A percentile compares a stretch with the other conserved stretches of the same genome.
Evolutionary conservation across 495 filamentous ascomycete genomes (phyloP).

Genomic region (Thermochaetoides thermophila): DNA sequence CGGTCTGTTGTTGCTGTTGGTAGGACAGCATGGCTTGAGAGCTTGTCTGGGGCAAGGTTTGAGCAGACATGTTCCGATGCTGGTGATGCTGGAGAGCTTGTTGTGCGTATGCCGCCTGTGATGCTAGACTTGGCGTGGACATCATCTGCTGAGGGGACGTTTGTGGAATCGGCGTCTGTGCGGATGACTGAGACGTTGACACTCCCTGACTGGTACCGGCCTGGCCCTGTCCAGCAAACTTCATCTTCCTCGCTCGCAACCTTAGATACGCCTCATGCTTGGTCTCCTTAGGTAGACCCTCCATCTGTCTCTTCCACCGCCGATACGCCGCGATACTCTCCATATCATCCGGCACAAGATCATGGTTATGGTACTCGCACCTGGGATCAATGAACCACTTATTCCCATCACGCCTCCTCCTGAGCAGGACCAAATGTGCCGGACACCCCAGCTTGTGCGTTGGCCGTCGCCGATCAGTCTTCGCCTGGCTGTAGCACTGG

Average conservation of each 20-base stretch:
- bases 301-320: slow-evolving; percentile 13
- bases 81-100: too few species aligned
- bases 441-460: slow-evolving; percentile 17
- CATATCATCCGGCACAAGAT: slow-evolving; percentile 13
- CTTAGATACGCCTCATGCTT: slow-evolving; percentile 10
- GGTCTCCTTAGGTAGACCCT: slow-evolving; percentile 7
- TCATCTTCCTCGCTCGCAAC: slow-evolving; percentile 3
- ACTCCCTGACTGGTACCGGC: too few species aligned
- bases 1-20: too few species aligned
- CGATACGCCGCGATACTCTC: slow-evolving; percentile 14
- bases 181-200: too few species aligned
- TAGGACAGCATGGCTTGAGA: too few species aligned
- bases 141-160: too few species aligned
- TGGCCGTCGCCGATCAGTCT: slow-evolving; percentile 12
- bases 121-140: too few species aligned
- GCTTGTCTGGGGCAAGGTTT: too few species aligned
- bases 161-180: too few species aligned
- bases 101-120: too few species aligned
- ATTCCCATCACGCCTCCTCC: slow-evolving; percentile 11
- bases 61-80: too few species aligned
- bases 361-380: slow-evolving; percentile 19
- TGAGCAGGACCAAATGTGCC: slow-evolving; percentile 13
- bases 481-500: slow-evolving; percentile 14
- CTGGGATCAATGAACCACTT: slow-evolving; percentile 19
- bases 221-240: too few species aligned